Base-by-base conservation (phyloP, 1,139 yeast species). In the Blastobotrys niveus region DNA sequence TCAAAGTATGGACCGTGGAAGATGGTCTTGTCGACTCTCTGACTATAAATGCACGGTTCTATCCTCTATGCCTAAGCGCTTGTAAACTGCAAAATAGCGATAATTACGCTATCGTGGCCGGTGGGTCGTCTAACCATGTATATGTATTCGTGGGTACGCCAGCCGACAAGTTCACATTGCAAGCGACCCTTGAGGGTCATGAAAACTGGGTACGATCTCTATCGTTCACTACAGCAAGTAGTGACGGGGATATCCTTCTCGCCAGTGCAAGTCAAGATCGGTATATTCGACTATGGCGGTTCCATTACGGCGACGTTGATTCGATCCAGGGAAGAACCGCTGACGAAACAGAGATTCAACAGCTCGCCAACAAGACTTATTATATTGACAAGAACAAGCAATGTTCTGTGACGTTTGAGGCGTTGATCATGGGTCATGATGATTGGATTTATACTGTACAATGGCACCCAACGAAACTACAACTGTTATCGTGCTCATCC, bases 391-490 rank as follows among this genome's bases (percentile, higher is more conserved):
- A 46, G 7, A 51, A 61, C 5, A 63, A 67, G 5, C 44, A 48
- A 44, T 76, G 73, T 43, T 77, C 87, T 0, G 73, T 87, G 48
- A 79, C 79, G 52, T 88, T 88, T 60, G 98, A 93, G 60, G 96
- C 98, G 0, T 74, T 93, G 51, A 79, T 93, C 26, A 82, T 91
- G 83, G 98, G 98, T 8, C 98, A 93, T 62, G 99, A 93, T 61
- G 99, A 93, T 63, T 93, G 98, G 98, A 82, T 93, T 24, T 79
- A 91, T 10, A 80, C 88, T 7, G 70, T 91, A 37, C 72, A 74
- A 45, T 93, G 98, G 97, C 85, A 83, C 57, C 82, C 83, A 21
- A 59, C 67, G 2, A 73, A 76, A 47, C 61, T 78, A 20, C 79
- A 76, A 54, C 69, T 91, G 22, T 67, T 93, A 37, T 86, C 96